A percentile compares a stretch with the other conserved stretches of the same genome.
Evolutionary conservation across 1,139 yeast genomes (phyloP).

Genomic region (Suhomyces choctaworum): DNA sequence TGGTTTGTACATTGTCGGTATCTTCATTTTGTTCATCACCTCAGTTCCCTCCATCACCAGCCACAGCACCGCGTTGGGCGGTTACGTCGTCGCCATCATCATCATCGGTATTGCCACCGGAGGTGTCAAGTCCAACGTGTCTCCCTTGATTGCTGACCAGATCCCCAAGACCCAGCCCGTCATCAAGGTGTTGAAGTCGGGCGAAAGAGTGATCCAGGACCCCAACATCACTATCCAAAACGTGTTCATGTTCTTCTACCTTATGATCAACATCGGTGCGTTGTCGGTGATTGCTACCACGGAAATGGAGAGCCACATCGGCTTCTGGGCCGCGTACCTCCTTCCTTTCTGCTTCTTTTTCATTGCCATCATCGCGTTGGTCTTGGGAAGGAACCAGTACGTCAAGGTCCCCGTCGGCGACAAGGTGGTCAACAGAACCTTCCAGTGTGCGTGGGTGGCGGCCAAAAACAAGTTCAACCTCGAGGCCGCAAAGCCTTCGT

Average conservation of each 20-base stretch:
- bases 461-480: slow-evolving; percentile 51
- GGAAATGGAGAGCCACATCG: slow-evolving; percentile 24
- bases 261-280: slow-evolving; percentile 29
- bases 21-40: slow-evolving; percentile 65
- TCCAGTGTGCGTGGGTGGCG: slow-evolving; percentile 49
- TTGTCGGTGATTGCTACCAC: slow-evolving; percentile 29
- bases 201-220: slow-evolving; percentile 28
- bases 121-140: slow-evolving; percentile 75
- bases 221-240: slow-evolving; percentile 30
- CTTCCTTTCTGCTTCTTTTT: slow-evolving; percentile 69
- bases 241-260: slow-evolving; percentile 30
- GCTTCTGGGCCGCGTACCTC: slow-evolving; percentile 35
- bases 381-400: slow-evolving; percentile 58
- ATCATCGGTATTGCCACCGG: slow-evolving; percentile 79
- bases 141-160: slow-evolving; percentile 82
- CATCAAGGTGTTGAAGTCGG: slow-evolving; percentile 26
- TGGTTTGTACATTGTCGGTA: slow-evolving; percentile 61
- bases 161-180: slow-evolving; percentile 32
- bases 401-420: slow-evolving; percentile 65
- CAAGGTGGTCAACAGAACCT: slow-evolving; percentile 58
- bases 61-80: slow-evolving; percentile 49
- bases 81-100: slow-evolving; percentile 61
- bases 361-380: slow-evolving; percentile 55
- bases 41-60: slow-evolving; percentile 64
- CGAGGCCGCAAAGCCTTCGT: slow-evolving; percentile 57